Conservation (phyloP, 257 asterid species). For the Agastache rugosa region DNA sequence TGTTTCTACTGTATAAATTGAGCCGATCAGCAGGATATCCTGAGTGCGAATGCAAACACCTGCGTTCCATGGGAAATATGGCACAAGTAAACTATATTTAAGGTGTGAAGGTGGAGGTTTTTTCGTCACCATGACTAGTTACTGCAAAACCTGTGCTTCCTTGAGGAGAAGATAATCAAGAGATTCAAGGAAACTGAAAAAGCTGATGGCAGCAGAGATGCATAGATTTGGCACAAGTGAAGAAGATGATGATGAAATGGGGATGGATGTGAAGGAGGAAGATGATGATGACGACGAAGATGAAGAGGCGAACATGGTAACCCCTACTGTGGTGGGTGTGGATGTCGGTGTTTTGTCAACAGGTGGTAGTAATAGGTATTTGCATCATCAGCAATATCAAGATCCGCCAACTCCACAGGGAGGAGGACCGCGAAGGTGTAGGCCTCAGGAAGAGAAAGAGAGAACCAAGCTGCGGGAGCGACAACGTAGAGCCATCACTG, state of each 20-base stretch:
- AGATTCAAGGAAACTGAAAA: conserved; percentile 31
- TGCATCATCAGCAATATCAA: conserved; percentile 68
- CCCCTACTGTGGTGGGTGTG: conserved; percentile 49
- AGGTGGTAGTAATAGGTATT: conserved; percentile 55
- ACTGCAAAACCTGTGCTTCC: conserved; percentile 30
- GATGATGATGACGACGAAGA: conserved; percentile 81
- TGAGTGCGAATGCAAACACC: conserved; percentile 27
- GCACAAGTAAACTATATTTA: conserved; percentile 19
- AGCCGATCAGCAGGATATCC: conserved; percentile 24
- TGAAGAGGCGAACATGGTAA: conserved; percentile 64
- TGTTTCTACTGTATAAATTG: conserved; percentile 33
- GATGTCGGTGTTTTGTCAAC: conserved; percentile 66
- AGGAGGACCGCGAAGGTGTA: conserved; percentile 83
- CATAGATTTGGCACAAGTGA: conserved; percentile 79
- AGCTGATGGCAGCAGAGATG: conserved; percentile 66
- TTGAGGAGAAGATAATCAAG: conserved; percentile 37
- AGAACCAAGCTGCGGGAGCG: conserved; percentile 95
- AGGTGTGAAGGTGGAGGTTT: conserved; percentile 35
- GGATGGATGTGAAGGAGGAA: conserved; percentile 93
- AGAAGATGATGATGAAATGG: conserved; percentile 95
- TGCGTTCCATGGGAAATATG: conserved; percentile 10
- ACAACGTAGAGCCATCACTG: conserved; percentile 95
- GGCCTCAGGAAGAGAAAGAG: conserved; percentile 98
- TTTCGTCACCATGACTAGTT: conserved; percentile 28
- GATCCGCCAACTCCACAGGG: conserved; percentile 80